Evolutionary conservation across 352 stramenopile species (phyloP).

Genomic region (Globisporangium nunn): DNA sequence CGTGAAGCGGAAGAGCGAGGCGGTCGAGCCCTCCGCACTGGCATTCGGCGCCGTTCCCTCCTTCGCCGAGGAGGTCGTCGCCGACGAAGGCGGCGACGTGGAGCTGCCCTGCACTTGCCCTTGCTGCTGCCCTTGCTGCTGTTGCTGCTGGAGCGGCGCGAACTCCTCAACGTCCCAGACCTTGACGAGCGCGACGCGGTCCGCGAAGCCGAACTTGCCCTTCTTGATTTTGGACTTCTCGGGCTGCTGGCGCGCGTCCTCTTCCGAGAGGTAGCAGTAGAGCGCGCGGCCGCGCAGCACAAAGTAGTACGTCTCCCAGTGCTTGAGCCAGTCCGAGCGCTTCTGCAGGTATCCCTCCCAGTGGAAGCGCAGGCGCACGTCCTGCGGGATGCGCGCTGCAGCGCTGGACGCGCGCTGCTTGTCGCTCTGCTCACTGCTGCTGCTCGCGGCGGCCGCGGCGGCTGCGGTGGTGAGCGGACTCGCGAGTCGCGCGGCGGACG

Average conservation of each 20-base stretch:
- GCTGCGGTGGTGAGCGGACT: conserved; percentile 8
- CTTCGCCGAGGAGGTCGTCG: conserved; percentile 1
- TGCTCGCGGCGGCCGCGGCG: background rate
- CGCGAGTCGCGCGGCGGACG: conserved; percentile 8
- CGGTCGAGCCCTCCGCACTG: conserved; percentile 1
- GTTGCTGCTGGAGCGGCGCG: conserved; percentile 1
- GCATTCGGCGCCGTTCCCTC: background rate
- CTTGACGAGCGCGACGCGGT: conserved; percentile 66
- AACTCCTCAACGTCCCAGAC: conserved; percentile 70
- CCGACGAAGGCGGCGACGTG: background rate
- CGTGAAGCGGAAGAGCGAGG: conserved; percentile 72
- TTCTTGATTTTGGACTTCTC: conserved; percentile 89
- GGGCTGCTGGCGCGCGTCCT: conserved; percentile 65
- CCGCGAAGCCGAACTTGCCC: conserved; percentile 78
- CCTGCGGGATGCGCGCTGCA: conserved; percentile 15
- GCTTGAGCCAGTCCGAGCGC: conserved; percentile 85
- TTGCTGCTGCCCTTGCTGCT: background rate
- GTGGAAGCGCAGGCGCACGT: conserved; percentile 53
- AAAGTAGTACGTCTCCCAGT: conserved; percentile 88
- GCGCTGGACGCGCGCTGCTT: conserved; percentile 4
- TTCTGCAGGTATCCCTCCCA: conserved; percentile 87
- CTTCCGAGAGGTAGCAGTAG: conserved; percentile 81
- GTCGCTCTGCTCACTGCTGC: conserved; percentile 1
- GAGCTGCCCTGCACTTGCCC: background rate
- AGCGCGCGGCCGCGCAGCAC: conserved; percentile 58